Base-by-base conservation (phyloP, 805 yeast species). In the Kuraishia piskuri region DNA sequence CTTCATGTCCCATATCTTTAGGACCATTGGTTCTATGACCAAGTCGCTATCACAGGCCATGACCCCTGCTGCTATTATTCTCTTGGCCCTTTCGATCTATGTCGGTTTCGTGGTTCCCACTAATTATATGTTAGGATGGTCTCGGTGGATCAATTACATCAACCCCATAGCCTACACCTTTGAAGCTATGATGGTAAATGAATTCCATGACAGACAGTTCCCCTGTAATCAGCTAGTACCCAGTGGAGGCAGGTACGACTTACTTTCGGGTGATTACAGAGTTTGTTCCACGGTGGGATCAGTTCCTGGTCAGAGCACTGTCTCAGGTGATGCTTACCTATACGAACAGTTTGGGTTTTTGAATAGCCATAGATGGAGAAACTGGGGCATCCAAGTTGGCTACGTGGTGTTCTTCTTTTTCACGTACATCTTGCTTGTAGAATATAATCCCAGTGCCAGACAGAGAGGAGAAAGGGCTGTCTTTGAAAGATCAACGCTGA, bases 211-310 rank as follows among this genome's bases (percentile, higher is more conserved):
- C 47, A 63, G 74, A n/a, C 59, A 65, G 3, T 74, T 68, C 56
- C 55, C 57, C 1, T 78, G 83, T 57, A 53, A 71, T 22, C 48
- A 46, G 1, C 67, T 63, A 55, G 66, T 78, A 36, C 84, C 85
- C 4, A 40, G 63, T 26, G 83, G 83, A 49, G 68, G 69, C 12
- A 66, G 62, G 1, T 73, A 72, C 59, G 61, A 60, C 7, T 55
- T 58, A 25, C 49, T 63, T 2, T 55, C 58, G 7, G 44, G 50
- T 22, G 50, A 25, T 1, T 55, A 58, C 45, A 51, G 55, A 56
- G 72, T 82, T 44, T 86, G 91, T 69, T 65, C 77, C 50, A 76
- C 76, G 22, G 80, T 77, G 22, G 86, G 87, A 54, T 68, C 88
- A 21, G 63, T 63, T 2, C 71, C 83, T 0, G 90, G 91, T 52